phyloP scores from a whole-genome alignment of 164 flowering plant genomes.

The Stephania yunnanensis region DNA sequence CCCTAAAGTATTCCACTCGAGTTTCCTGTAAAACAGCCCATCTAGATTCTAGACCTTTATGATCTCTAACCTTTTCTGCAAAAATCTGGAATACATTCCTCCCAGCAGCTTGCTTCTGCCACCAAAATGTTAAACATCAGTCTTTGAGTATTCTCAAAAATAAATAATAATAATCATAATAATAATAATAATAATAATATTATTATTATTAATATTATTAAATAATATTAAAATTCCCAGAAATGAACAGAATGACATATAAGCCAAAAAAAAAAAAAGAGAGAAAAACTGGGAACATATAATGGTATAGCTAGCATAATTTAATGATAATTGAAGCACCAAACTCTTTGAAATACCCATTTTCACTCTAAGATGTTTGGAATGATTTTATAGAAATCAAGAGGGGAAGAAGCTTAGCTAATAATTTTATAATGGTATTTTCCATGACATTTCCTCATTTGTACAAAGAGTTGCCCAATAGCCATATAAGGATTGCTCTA shows the following conservation, averaged over 20 bases:
- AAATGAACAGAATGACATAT: neutral
- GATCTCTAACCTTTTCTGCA: slow-evolving; percentile 96
- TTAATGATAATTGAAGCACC: too few relatives aligned
- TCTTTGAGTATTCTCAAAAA: neutral
- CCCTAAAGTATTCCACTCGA: slow-evolving; percentile 91
- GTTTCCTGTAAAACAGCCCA: slow-evolving; percentile 99
- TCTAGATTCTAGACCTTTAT: slow-evolving; percentile 78
- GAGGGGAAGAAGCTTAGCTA: too few relatives aligned
- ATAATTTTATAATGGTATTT: too few relatives aligned
- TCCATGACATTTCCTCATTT: too few relatives aligned
- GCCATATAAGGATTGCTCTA: too few relatives aligned
- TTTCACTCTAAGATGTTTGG: too few relatives aligned
- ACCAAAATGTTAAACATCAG: neutral
- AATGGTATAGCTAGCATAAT: too few relatives aligned
- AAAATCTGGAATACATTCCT: slow-evolving; percentile 84
- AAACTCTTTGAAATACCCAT: too few relatives aligned
- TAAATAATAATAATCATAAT: neutral
- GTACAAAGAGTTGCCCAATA: too few relatives aligned
- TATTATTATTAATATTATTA: too few relatives aligned
- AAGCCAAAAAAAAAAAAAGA: neutral
- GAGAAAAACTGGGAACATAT: neutral
- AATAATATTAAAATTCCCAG: neutral
- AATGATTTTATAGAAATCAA: too few relatives aligned
- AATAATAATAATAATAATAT: too few relatives aligned
- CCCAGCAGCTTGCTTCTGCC: slow-evolving; percentile 70